These are phyloP conservation scores for Petunia hybrid DNA, from an alignment of 305 asterid genomes.

Conservation along the genomic window DNA sequence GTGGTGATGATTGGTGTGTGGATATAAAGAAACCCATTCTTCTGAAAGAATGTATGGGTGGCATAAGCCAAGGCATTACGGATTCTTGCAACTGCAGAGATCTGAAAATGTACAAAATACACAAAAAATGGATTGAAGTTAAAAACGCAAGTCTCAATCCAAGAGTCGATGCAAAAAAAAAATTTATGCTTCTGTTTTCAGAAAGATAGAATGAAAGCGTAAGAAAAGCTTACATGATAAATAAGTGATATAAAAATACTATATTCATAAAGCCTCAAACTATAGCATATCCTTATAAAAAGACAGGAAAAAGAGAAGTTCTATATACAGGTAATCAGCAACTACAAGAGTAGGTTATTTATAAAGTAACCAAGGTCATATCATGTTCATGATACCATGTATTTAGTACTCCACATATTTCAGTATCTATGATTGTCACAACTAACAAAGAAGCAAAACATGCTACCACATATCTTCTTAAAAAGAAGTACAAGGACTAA, in stretches of 20 bases:
- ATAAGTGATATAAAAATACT: too few relatives aligned
- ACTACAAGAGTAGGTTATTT: background rate
- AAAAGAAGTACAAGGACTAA: background rate
- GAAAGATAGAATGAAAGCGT: background rate
- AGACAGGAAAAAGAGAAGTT: background rate
- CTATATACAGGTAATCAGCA: background rate
- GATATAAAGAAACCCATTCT: conserved; percentile 84
- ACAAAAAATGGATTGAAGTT: too few relatives aligned
- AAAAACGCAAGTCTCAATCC: too few relatives aligned
- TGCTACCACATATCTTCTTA: background rate
- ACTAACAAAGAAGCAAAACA: background rate
- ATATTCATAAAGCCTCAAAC: background rate
- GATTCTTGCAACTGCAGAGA: conserved; percentile 87
- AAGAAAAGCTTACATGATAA: background rate
- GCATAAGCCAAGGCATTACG: conserved; percentile 92
- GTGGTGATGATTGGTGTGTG: conserved; percentile 96
- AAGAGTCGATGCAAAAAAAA: too few relatives aligned
- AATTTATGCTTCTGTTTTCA: too few relatives aligned
- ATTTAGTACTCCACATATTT: background rate
- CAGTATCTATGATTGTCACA: background rate
- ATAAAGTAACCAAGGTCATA: background rate
- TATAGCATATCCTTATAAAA: background rate
- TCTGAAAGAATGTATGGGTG: conserved; percentile 95
- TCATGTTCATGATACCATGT: background rate
- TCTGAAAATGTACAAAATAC: conserved; percentile 46